Evolutionary conservation across 2,329 filamentous ascomycete species (phyloP).

Genomic region (Neopestalotiopsis clavispora): DNA sequence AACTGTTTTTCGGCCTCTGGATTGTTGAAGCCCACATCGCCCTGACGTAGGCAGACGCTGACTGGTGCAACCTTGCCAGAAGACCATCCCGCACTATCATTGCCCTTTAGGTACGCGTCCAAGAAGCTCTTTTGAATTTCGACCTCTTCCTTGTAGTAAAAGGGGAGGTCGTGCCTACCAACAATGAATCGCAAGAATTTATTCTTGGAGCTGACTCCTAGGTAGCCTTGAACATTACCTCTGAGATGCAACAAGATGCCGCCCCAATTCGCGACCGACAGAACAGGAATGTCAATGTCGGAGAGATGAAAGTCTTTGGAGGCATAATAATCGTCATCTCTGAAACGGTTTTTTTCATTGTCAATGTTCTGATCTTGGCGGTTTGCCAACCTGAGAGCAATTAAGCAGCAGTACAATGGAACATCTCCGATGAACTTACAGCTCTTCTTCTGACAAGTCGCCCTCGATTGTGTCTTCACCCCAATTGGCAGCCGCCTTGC

Average conservation of each 20-base stretch:
- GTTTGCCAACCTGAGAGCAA: too few species aligned
- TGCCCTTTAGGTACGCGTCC: slow-evolving; percentile 71
- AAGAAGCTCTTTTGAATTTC: slow-evolving; percentile 71
- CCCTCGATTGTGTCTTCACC: slow-evolving; percentile 61
- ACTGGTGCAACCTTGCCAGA: not conserved
- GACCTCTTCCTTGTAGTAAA: slow-evolving; percentile 73
- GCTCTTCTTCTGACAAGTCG: slow-evolving; percentile 56
- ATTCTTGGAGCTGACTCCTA: slow-evolving; percentile 65
- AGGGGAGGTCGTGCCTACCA: slow-evolving; percentile 73
- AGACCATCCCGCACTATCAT: slow-evolving; percentile 66
- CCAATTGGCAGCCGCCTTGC: slow-evolving; percentile 27
- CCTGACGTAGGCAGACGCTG: slow-evolving; percentile 31
- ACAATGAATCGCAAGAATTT: slow-evolving; percentile 74
- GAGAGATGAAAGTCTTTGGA: slow-evolving; percentile 67
- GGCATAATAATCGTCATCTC: slow-evolving; percentile 67
- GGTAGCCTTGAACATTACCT: slow-evolving; percentile 71
- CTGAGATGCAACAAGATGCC: slow-evolving; percentile 71
- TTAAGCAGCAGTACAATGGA: slow-evolving; percentile 22
- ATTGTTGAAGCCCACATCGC: slow-evolving; percentile 70
- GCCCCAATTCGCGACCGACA: slow-evolving; percentile 74
- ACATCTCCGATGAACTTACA: slow-evolving; percentile 46
- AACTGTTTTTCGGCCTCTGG: slow-evolving; percentile 62
- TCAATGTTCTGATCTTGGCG: too few species aligned
- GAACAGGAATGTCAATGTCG: slow-evolving; percentile 70
- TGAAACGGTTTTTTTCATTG: slow-evolving; percentile 49